Base-by-base conservation (phyloP, 345 rosid genomes). In the Brassica carinata region DNA sequence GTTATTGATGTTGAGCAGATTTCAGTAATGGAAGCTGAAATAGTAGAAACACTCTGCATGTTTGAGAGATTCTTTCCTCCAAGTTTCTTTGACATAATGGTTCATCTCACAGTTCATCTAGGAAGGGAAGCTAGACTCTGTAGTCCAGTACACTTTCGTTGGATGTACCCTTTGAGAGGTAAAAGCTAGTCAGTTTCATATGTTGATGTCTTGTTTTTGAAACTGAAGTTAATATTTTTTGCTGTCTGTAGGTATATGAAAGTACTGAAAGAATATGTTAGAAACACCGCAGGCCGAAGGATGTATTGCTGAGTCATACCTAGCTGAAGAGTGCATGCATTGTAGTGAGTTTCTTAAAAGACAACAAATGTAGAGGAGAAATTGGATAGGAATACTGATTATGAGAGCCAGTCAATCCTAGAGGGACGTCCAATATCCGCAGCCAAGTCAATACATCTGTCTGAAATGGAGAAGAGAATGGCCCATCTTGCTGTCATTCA, bases 401-500 rank as follows among this genome's bases (percentile, higher is more conserved):
- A 6, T 15, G 69, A 65, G 48, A 64, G 1, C 13, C 15, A 7
- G 7, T 66, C 51, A 3, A 66, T 66, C 1, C 27, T 66, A 4
- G 70, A 66, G 70, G 51, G 70, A 17, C 27, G 70, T 2, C 70
- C 70, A 3, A 66, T 66, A 15, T 66, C 70, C 2, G 23, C 70
- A 34, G 23, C 13, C 27, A 15, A 29, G 17, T 36, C 29, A 3
- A 3, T 64, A 5, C 48, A 0, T 27, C 31, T 74, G 5, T 1
- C 48, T 15, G 31, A 74, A 3, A 7, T 4, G 0, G 71, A 74
- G 1, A 45, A 15, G 8, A 74, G 18, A 3, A 27, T 45, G 0
- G 70, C 77, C 0, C 77, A 74, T 30, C 62, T 63, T 5, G 45
- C 7, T n/a, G 43, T 73, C 10, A 73, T 73, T 3, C 69, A 62